A percentile compares a stretch with the other conserved stretches of the same genome.
Conservation (phyloP, 345 rosid genomes). For the Gossypium raimondii region DNA sequence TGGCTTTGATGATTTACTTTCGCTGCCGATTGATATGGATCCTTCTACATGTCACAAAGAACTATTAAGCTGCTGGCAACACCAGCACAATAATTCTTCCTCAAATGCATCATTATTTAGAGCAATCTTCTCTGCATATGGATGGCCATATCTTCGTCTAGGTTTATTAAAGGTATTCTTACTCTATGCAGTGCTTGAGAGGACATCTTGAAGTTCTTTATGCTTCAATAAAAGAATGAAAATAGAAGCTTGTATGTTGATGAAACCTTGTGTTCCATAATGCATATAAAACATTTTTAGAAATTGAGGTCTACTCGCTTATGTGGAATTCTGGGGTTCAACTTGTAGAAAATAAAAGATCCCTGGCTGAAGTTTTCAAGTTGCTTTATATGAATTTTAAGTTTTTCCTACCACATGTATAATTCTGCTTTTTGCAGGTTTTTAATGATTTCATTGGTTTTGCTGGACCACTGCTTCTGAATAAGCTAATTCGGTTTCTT, state of each 20-base stretch:
- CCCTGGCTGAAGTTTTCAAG: conserved; percentile 6
- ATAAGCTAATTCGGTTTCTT: conserved; percentile 73
- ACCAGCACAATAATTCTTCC: conserved; percentile 33
- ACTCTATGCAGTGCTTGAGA: background rate
- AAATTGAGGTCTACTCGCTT: background rate
- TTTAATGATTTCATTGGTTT: conserved; percentile 78
- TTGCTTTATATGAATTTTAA: conserved; percentile 3
- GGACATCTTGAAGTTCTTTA: background rate
- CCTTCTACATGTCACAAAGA: conserved; percentile 62
- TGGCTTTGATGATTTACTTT: conserved; percentile 76
- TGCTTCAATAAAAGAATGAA: background rate
- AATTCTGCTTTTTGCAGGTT: conserved; percentile 42
- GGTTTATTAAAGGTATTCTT: conserved; percentile 70
- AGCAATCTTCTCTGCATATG: conserved; percentile 76
- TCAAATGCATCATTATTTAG: conserved; percentile 54
- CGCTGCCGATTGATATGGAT: conserved; percentile 65
- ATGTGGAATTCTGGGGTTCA: background rate
- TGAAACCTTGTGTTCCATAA: background rate
- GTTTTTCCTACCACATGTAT: background rate
- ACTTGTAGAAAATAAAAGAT: background rate
- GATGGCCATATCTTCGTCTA: conserved; percentile 71
- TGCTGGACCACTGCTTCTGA: conserved; percentile 80
- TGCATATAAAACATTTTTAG: background rate
- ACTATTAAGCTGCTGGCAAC: conserved; percentile 57
- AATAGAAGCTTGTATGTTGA: background rate